Evolutionary conservation across 768 basidiomycete genomes (phyloP).

Genomic region (Lentinula guzmanii): DNA sequence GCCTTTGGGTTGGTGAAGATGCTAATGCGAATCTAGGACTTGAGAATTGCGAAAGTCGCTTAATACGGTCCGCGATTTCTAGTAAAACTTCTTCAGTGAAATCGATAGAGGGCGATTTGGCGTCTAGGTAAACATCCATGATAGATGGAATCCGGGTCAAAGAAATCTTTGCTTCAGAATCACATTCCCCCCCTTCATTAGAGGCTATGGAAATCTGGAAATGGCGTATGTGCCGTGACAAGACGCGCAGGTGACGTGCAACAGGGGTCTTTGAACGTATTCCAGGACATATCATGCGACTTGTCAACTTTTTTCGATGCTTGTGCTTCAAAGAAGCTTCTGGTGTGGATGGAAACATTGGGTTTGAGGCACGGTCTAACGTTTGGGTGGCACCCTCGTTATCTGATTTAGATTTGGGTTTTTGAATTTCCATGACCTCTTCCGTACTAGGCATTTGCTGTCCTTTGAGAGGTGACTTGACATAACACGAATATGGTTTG

Average conservation of each 20-base stretch:
- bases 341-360: not conserved
- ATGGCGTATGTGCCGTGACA: not conserved
- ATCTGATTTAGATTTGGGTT: not conserved
- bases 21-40: constrained; percentile 4
- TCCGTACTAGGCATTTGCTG: not conserved
- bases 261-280: not conserved
- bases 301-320: not conserved
- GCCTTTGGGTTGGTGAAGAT: not conserved
- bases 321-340: not conserved
- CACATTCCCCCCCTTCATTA: not conserved
- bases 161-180: not conserved
- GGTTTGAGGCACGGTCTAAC: not conserved
- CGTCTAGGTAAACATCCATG: constrained; percentile 45
- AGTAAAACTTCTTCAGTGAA: constrained; percentile 23
- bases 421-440: not conserved
- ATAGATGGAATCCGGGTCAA: constrained; percentile 24
- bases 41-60: not conserved
- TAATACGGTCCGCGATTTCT: constrained; percentile 19
- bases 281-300: not conserved
- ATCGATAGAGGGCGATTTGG: constrained; percentile 23
- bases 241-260: not conserved
- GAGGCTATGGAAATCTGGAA: not conserved
- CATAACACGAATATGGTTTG: not conserved
- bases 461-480: not conserved
- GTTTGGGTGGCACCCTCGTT: not conserved